Evolutionary conservation across 2,329 filamentous ascomycete genomes (phyloP), one percentile per base, ranked within the genome.

Genomic region (Emericellopsis cladophorae): DNA sequence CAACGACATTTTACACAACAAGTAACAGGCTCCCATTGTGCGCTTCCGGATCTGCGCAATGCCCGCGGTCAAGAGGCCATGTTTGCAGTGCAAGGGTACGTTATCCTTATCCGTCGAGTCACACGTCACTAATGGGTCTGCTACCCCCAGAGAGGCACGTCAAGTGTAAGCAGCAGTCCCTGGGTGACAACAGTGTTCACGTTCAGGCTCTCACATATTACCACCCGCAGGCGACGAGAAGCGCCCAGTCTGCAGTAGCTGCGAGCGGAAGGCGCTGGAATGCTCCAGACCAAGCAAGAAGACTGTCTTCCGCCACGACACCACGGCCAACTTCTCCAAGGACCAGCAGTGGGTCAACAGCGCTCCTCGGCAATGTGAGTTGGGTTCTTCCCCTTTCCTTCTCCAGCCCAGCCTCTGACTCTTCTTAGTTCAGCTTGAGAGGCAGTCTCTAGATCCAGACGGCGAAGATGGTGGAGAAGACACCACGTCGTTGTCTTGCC

Each of bases 331-430:
- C 7, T 58, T 64, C 34, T 52, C 57, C 37, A 53, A 51, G 5
- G 51, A 58, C 40, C 59, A 63, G 46, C 52, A 55, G 42, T 62
- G 59, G 60, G 58, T 62, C 7, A 57, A 54, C 7, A 60, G 55
- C 34, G 51, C 55, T 24, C 53, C 57, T 24, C 14, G 31, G n/a
- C 39, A 26, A 18, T 12, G 32, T 14, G 39, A 29, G 12, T 14
- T 22, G 11, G 32, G 36, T 14, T 32, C 18, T 21, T 32, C 11
- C 31, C 31, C 3, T 32, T 15, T 15, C 4, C 3, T 12, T 32
- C 31, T 15, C 31, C 3, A 3, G 4, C 31, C 15, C 3, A 32
- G 31, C 11, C 31, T 32, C 15, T 32, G 31, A 32, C 31, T 12
- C 6, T 15, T 6, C 31, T 12, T 6, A 32, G 31, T 32, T 32